These are phyloP conservation scores for Taiwanofungus camphoratus DNA, from an alignment of 1,284 basidiomycete genomes.

Conservation along the genomic window DNA sequence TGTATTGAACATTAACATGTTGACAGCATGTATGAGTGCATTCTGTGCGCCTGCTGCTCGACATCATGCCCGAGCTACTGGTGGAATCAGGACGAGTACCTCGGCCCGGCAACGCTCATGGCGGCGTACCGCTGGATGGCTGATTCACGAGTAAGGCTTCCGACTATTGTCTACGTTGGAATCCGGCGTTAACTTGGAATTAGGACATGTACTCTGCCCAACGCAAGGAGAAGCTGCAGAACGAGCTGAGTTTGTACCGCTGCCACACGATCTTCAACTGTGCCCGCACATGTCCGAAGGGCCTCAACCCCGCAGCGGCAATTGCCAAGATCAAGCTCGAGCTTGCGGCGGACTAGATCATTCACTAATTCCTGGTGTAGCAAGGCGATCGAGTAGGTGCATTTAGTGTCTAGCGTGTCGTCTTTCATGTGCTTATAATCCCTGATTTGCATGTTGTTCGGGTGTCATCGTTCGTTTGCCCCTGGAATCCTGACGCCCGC, in stretches of 20 bases:
- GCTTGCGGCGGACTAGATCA: slow-evolving; percentile 65
- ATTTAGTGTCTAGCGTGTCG: no score
- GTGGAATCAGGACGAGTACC: slow-evolving; percentile 99
- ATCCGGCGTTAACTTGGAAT: background rate
- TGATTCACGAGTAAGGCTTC: slow-evolving; percentile 77
- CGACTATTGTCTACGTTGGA: background rate
- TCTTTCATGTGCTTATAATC: no score
- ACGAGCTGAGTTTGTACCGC: slow-evolving; percentile 89
- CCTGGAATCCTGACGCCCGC: no score
- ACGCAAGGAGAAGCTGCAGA: slow-evolving; percentile 91
- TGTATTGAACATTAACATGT: background rate
- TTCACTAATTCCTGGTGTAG: no score
- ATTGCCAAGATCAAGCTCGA: slow-evolving; percentile 89
- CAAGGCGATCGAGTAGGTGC: no score
- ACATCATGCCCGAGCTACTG: slow-evolving; percentile 96
- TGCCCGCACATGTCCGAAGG: slow-evolving; percentile 92
- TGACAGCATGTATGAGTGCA: slow-evolving; percentile 82
- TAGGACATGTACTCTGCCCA: slow-evolving; percentile 79
- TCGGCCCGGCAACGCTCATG: slow-evolving; percentile 96
- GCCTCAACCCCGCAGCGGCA: slow-evolving; percentile 85
- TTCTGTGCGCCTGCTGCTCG: slow-evolving; percentile 92
- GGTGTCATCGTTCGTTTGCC: no score
- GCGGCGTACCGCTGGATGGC: slow-evolving; percentile 97
- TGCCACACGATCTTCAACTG: slow-evolving; percentile 98
- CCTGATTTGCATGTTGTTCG: no score